Base-by-base conservation (phyloP, 2,329 filamentous ascomycete genomes). In the Aspergillus sp. region DNA sequence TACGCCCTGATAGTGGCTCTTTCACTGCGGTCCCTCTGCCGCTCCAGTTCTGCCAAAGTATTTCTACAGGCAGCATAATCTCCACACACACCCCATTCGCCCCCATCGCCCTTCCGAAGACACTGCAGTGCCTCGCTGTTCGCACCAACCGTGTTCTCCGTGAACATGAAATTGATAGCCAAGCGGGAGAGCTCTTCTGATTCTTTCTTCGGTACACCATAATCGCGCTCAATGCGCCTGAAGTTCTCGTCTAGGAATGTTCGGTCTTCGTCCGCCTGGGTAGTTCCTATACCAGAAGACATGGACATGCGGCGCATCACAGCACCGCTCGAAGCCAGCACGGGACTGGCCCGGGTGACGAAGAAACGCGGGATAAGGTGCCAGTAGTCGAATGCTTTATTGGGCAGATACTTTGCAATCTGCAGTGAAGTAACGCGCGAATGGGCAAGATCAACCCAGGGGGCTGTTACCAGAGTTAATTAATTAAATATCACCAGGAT, bases 371-470 rank as follows among this genome's bases (percentile, higher is more conserved):
- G 66, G n/a, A 71, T 65, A 4, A 62, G 59, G 42, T 71, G 48
- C 69, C 67, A 71, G 9, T 66, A 2, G 6, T 36, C 41, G 48
- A 71, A 71, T 2, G 62, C 65, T 20, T 60, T 64, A 1, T 47
- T 51, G 0, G 69, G 69, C 1, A 71, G 43, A 36, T 64, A 68
- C 13, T 68, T 65, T 2, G 63, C 65, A 17, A 64, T 54, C 56
- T 66, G 66, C 68, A 68, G 60, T 2, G 48, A 17, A n/a, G 66
- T 68, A 3, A 70, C 68, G 11, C 64, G 66, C 0, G 76, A 78
- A 52, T 74, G 64, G 1, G 68, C 63, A 47, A 71, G 70, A 51
- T 77, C 72, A 3, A 81, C 76, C 71, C 74, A 81, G 0, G 77
- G 76, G 3, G 74, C 76, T 73, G 24, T 17, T 30, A 30, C 2